These are phyloP conservation scores for Talaromyces sp. DNA, from an alignment of 2,329 filamentous ascomycete species.

Conservation along the genomic window DNA sequence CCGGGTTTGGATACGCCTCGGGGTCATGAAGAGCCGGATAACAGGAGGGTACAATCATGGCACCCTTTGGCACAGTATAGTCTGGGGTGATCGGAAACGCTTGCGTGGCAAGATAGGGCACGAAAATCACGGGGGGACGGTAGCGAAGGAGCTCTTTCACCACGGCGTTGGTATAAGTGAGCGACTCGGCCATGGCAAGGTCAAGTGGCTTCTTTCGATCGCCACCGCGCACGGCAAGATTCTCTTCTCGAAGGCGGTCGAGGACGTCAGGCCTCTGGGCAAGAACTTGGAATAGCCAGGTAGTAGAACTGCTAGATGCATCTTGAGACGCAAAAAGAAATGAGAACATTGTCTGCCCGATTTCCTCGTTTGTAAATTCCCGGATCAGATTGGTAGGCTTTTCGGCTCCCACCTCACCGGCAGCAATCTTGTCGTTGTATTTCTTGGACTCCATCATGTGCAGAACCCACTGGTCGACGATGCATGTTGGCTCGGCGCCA, in stretches of 20 bases:
- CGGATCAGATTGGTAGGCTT: slow-evolving; percentile 81
- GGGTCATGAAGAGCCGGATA: slow-evolving; percentile 89
- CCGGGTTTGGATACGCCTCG: slow-evolving; percentile 84
- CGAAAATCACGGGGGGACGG: slow-evolving; percentile 93
- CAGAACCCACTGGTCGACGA: slow-evolving; percentile 91
- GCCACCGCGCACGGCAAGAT: slow-evolving; percentile 68
- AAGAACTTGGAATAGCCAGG: slow-evolving; percentile 91
- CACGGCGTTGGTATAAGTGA: slow-evolving; percentile 85
- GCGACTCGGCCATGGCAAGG: slow-evolving; percentile 80
- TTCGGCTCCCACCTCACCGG: slow-evolving; percentile 65
- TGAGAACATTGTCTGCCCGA: slow-evolving; percentile 87
- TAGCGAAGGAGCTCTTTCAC: slow-evolving; percentile 88
- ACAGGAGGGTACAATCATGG: slow-evolving; percentile 90
- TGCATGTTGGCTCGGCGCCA: slow-evolving; percentile 79
- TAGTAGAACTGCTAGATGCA: slow-evolving; percentile 85
- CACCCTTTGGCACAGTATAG: slow-evolving; percentile 87
- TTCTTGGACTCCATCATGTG: slow-evolving; percentile 77
- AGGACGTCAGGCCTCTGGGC: slow-evolving; percentile 90
- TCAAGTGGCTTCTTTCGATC: slow-evolving; percentile 64
- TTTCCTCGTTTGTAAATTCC: slow-evolving; percentile 83
- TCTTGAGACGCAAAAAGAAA: slow-evolving; percentile 97
- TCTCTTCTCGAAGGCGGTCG: slow-evolving; percentile 85
- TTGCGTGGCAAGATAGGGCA: slow-evolving; percentile 92
- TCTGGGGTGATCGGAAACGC: slow-evolving; percentile 78
- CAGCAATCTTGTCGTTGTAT: slow-evolving; percentile 72